Base-by-base conservation (phyloP, 2,329 filamentous ascomycete species). In the Spiromastix sp. region DNA sequence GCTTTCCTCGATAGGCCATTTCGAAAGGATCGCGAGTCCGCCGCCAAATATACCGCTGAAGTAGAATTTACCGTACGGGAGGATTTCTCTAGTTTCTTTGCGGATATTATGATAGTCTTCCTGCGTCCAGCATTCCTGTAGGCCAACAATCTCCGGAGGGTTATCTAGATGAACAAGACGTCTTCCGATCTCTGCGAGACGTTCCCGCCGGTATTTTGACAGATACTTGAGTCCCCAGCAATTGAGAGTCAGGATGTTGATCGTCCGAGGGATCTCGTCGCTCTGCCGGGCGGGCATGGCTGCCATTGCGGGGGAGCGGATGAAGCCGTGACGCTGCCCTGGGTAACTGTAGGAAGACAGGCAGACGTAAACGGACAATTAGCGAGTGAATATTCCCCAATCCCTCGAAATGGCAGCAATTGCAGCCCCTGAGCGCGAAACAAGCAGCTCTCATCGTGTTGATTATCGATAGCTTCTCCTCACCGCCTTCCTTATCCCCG, bases 141-240 rank as follows among this genome's bases (percentile, higher is more conserved):
- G 68, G n/a, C 81, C 85, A 42, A 95, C 85, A 50, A 95, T 87
- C 42, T 93, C 73, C 18, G 87, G 85, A 7, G 71, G 56, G 1
- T 83, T 83, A 12, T 71, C 63, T 38, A 76, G 70, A 27, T 68
- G 59, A 44, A 85, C 81, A 43, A 96, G 72, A 44, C 82, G 81
- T 44, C 73, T 77, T 36, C 85, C 89, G 51, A 96, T 95, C 57
- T 93, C 84, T 19, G 71, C 61, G 33, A 96, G 72, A 28, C 91
- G 84, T 49, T 82, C 79, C 45, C 72, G 67, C 46, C 87, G 84
- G 47, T 83, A 74, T 46, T 79, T 79, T 34, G 87, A 79, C 51
- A 96, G 71, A 64, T 77, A 85, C 52, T 93, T 89, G 42, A 96
- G 77, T 34, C 91, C 91, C 89, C 91, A 96, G 74, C 86, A 95